phyloP scores from a whole-genome alignment of 352 stramenopile genomes.

The Phytophthora cryptogea region DNA sequence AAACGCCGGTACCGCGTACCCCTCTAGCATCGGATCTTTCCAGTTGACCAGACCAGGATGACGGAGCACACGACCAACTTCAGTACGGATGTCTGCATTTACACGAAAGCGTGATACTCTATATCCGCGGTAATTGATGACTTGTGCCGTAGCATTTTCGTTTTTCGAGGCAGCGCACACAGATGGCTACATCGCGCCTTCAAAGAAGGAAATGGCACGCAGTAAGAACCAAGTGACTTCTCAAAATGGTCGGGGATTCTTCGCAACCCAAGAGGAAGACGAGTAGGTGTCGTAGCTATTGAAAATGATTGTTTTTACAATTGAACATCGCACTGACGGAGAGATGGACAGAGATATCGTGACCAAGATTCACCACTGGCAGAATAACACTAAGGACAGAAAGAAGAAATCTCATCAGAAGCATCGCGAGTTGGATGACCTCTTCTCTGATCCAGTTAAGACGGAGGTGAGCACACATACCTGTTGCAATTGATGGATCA shows the following conservation, averaged over 20 bases:
- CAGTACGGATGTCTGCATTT: slow-evolving; percentile 6
- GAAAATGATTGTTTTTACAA: neutral
- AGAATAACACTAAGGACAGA: slow-evolving; percentile 6
- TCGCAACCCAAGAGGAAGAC: slow-evolving; percentile 35
- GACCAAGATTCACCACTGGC: slow-evolving; percentile 25
- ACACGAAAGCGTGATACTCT: neutral
- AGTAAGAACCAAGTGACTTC: slow-evolving; percentile 5
- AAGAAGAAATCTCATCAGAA: slow-evolving; percentile 16
- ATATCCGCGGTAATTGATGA: neutral
- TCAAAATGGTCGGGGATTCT: slow-evolving; percentile 19
- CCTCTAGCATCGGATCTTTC: slow-evolving; percentile 15
- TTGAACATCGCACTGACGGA: neutral
- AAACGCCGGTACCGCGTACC: slow-evolving; percentile 19
- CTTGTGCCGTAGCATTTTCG: slow-evolving; percentile 30
- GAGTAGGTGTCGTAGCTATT: slow-evolving; percentile 12
- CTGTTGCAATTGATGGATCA: neutral
- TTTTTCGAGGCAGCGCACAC: slow-evolving; percentile 48
- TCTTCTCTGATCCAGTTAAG: slow-evolving; percentile 9
- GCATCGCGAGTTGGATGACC: slow-evolving; percentile 2
- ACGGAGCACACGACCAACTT: slow-evolving; percentile 15
- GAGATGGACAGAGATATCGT: slow-evolving; percentile 23
- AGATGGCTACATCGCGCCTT: slow-evolving; percentile 28
- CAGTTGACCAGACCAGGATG: slow-evolving; percentile 3
- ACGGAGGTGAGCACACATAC: slow-evolving; percentile 3
- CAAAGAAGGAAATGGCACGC: slow-evolving; percentile 5